Base-by-base conservation (phyloP, 495 filamentous ascomycete genomes). In the Hypoxylon lienhwacheense region DNA sequence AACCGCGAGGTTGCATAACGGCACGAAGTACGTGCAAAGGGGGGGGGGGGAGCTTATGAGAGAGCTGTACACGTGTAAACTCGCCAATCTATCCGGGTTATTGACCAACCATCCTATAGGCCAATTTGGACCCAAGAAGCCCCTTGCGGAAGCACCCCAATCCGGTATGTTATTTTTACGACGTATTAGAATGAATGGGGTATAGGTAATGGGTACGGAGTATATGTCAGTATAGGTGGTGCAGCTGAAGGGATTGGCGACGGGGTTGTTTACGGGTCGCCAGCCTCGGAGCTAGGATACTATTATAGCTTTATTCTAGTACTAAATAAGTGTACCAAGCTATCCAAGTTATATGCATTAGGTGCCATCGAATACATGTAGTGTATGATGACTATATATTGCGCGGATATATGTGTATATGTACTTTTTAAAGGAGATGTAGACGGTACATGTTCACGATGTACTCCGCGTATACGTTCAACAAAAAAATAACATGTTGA, bases 61-160 rank as follows among this genome's bases (percentile, higher is more conserved):
- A 20, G 21, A 8, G 20, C 2, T 41, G 51, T 47, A 61, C 57
- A 61, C 57, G 57, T 61, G 57, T 61, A 61, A 61, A 43, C 46
- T 55, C 46, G 41, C 57, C 57, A 61, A 61, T 61, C 46, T 51
- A 35, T 47, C 25, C 44, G 57, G 51, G 28, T 29, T 10, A 7
- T 22, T 19, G 7, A 15, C 31, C 16, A 34, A 20, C 7, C 12
- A 37, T 46, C 46, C 53, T 43, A 50, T 57, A 42, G 40, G 49
- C 3, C 32, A 53, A 45, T 53, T 41, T 36, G 16, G 31, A 7
- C 4, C 28, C 40, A 12, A 40, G 21, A 34, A 28, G 40, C 50
- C 47, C 41, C 50, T 55, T 55, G 50, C 29, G 50, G 51, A 34
- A 47, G 47, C 46, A 41, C 21, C 25, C 26, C 51, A 37, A 47